A percentile compares a stretch with the other conserved stretches of the same genome.
Evolutionary conservation across 2,329 filamentous ascomycete genomes (phyloP).

Genomic region (Hypomyces perniciosus): DNA sequence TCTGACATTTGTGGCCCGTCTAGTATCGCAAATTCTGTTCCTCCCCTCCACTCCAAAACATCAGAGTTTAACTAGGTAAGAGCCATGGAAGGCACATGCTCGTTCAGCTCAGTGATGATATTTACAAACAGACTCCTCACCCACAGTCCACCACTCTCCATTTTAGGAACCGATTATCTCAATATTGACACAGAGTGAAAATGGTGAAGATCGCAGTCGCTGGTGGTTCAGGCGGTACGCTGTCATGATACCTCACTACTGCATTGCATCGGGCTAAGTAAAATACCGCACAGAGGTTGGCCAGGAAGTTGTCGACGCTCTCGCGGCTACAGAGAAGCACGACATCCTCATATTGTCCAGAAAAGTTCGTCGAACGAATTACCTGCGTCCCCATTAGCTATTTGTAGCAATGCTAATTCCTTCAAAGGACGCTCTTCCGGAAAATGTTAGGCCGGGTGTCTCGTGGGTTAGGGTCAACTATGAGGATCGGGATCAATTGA

Average conservation of each 20-base stretch:
- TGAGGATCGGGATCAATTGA: constrained; percentile 25
- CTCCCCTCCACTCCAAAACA: too few species aligned
- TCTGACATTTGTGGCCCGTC: too few species aligned
- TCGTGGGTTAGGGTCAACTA: constrained; percentile 42
- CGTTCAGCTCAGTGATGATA: too few species aligned
- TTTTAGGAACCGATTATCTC: too few species aligned
- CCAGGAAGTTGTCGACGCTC: constrained; percentile 44
- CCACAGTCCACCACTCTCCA: too few species aligned
- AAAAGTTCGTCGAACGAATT: constrained; percentile 27
- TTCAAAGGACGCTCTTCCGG: not conserved
- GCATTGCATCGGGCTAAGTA: not conserved
- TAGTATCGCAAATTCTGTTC: too few species aligned
- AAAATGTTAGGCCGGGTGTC: constrained; percentile 21
- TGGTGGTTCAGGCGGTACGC: constrained; percentile 18
- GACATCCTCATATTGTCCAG: constrained; percentile 46
- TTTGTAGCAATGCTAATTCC: not conserved
- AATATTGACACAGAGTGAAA: too few species aligned
- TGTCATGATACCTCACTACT: not conserved
- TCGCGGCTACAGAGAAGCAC: constrained; percentile 44
- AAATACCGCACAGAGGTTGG: constrained; percentile 39
- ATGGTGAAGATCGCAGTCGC: constrained; percentile 23
- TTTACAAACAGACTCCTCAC: too few species aligned
- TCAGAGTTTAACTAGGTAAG: too few species aligned
- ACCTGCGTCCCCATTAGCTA: not conserved
- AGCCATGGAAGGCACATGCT: too few species aligned